Conservation (phyloP, 192 early-diverging fungal genomes). For the Spizellomyces punctatus region DNA sequence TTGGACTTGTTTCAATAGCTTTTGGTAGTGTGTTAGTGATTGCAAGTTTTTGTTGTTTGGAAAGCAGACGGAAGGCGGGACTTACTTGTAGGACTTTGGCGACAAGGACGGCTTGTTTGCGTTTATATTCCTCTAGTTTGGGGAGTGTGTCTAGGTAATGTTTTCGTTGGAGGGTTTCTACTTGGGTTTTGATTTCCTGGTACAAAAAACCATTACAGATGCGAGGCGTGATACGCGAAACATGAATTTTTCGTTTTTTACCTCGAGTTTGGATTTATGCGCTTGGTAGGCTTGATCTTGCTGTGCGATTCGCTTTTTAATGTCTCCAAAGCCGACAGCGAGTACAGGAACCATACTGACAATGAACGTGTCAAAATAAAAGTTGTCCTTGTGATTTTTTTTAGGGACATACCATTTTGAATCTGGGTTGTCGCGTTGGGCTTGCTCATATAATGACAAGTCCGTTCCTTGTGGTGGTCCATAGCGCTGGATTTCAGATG, state of each 20-base stretch:
- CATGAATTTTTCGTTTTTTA: conserved; percentile 22
- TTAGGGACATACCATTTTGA: conserved; percentile 59
- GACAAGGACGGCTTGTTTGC: conserved; percentile 74
- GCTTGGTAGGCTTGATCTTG: conserved; percentile 71
- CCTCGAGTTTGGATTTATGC: conserved; percentile 73
- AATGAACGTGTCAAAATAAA: conserved; percentile 8
- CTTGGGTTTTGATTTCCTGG: conserved; percentile 62
- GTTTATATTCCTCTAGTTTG: conserved; percentile 77
- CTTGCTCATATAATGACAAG: conserved; percentile 76
- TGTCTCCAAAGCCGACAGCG: conserved; percentile 87
- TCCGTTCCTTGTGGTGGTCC: conserved; percentile 73
- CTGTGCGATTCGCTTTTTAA: conserved; percentile 80
- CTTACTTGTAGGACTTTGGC: conserved; percentile 71
- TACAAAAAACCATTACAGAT: not conserved
- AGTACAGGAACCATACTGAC: conserved; percentile 86
- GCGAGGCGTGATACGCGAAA: not conserved
- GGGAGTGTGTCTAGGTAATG: conserved; percentile 73
- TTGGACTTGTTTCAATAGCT: conserved; percentile 88
- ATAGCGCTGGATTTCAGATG: conserved; percentile 80
- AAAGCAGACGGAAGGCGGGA: not conserved
- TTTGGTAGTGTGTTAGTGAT: conserved; percentile 29
- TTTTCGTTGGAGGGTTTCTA: conserved; percentile 61
- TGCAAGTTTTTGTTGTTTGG: not conserved
- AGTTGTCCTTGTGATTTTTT: not conserved
- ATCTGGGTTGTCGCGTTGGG: conserved; percentile 85